Evolutionary conservation across 2,329 filamentous ascomycete species (phyloP).

Genomic region (Penicillium oxalicum): DNA sequence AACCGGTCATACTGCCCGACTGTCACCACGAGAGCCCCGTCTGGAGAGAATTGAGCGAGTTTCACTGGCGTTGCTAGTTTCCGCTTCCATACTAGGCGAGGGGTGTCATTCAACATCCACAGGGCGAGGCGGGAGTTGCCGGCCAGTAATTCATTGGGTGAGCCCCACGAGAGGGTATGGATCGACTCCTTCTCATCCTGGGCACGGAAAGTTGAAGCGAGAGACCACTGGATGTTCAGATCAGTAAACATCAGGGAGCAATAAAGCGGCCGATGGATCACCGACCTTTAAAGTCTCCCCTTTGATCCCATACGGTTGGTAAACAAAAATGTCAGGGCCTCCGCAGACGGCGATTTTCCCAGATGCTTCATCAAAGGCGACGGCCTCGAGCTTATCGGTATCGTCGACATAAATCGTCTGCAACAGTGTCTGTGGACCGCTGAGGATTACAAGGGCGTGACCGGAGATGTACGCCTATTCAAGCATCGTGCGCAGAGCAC

Average conservation of each 20-base stretch:
- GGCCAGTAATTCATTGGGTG: slow-evolving; percentile 74
- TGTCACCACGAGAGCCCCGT: slow-evolving; percentile 80
- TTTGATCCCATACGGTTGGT: slow-evolving; percentile 65
- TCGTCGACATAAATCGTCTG: slow-evolving; percentile 90
- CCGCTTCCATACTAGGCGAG: slow-evolving; percentile 63
- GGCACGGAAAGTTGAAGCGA: slow-evolving; percentile 48
- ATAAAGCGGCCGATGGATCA: slow-evolving; percentile 14
- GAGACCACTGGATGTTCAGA: slow-evolving; percentile 45
- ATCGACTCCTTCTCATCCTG: slow-evolving; percentile 41
- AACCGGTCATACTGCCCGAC: slow-evolving; percentile 71
- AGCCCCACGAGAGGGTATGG: slow-evolving; percentile 76
- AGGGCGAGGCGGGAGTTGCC: slow-evolving; percentile 66
- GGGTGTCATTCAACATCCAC: slow-evolving; percentile 51
- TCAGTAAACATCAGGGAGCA: slow-evolving; percentile 20
- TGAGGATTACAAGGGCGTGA: slow-evolving; percentile 77
- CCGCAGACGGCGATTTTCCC: slow-evolving; percentile 81
- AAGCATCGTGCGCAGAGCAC: slow-evolving; percentile 9
- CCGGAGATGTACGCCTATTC: slow-evolving; percentile 80
- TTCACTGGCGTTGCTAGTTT: slow-evolving; percentile 66
- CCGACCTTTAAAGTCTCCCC: slow-evolving; percentile 68
- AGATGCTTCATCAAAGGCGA: slow-evolving; percentile 72
- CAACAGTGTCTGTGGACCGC: slow-evolving; percentile 65
- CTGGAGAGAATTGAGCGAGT: slow-evolving; percentile 73
- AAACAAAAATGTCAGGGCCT: slow-evolving; percentile 62
- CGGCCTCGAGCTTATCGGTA: slow-evolving; percentile 61